phyloP scores from a whole-genome alignment of 768 basidiomycete species.

The Leccinum subgranulosum region DNA sequence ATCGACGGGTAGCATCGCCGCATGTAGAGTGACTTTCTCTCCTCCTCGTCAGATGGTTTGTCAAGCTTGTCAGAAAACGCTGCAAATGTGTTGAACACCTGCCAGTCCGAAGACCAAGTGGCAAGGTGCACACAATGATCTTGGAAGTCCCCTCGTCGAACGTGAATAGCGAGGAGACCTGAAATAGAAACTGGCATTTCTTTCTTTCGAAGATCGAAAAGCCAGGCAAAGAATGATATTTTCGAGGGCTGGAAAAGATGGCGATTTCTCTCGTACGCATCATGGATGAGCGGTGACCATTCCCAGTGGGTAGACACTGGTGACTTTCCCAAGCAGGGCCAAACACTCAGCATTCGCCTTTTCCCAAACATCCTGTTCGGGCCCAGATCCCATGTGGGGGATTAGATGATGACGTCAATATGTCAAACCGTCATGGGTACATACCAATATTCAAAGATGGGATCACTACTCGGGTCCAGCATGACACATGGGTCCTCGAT shows the following conservation, averaged over 20 bases:
- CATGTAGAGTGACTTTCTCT: slow-evolving; percentile 26
- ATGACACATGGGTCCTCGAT: slow-evolving; percentile 41
- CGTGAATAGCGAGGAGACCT: slow-evolving; percentile 48
- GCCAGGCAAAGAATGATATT: background rate
- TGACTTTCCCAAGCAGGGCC: slow-evolving; percentile 31
- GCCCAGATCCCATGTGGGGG: background rate
- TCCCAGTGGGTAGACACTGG: slow-evolving; percentile 35
- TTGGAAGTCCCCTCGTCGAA: slow-evolving; percentile 50
- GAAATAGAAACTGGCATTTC: slow-evolving; percentile 22
- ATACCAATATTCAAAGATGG: slow-evolving; percentile 38
- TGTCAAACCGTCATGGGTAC: slow-evolving; percentile 2
- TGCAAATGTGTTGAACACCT: slow-evolving; percentile 46
- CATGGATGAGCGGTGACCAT: slow-evolving; percentile 37
- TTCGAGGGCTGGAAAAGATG: slow-evolving; percentile 19
- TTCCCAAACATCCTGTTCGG: slow-evolving; percentile 34
- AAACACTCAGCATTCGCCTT: slow-evolving; percentile 33
- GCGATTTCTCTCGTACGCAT: slow-evolving; percentile 32
- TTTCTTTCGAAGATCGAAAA: slow-evolving; percentile 1
- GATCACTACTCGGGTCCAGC: slow-evolving; percentile 21
- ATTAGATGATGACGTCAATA: background rate
- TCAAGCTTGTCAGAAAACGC: slow-evolving; percentile 37
- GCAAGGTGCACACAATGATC: slow-evolving; percentile 43
- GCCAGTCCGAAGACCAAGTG: slow-evolving; percentile 34
- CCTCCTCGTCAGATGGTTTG: slow-evolving; percentile 27
- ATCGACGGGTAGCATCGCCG: slow-evolving; percentile 43